phyloP scores from a whole-genome alignment of 2,329 filamentous ascomycete species.

The Penicillium griseofulvum region DNA sequence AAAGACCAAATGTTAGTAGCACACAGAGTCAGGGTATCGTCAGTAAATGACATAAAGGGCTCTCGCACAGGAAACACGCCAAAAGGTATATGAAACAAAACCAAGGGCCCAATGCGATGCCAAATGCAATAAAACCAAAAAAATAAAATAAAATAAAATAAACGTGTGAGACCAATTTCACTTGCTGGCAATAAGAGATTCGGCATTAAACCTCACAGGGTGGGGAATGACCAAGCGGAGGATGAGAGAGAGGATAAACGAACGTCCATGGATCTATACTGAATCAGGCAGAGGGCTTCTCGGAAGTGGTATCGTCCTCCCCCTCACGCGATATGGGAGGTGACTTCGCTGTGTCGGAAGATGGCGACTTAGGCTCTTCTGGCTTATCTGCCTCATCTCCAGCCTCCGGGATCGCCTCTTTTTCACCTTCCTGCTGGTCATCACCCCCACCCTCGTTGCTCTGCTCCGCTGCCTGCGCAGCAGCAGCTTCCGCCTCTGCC shows the following conservation, averaged over 20 bases:
- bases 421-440: background rate
- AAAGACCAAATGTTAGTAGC: constrained; percentile 10
- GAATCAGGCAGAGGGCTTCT: constrained; percentile 1
- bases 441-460: constrained; percentile 9
- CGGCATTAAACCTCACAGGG: background rate
- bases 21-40: constrained; percentile 23
- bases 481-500: constrained; percentile 28
- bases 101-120: constrained; percentile 2
- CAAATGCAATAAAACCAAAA: constrained; percentile 2
- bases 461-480: constrained; percentile 27
- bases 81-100: constrained; percentile 14
- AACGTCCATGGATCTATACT: background rate
- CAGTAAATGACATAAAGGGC: constrained; percentile 20
- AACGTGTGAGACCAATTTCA: background rate
- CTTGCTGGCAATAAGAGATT: background rate
- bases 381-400: background rate
- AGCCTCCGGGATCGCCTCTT: background rate
- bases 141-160: background rate
- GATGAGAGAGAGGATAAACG: background rate
- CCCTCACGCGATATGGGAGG: background rate
- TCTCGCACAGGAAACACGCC: constrained; percentile 16
- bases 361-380: constrained; percentile 6
- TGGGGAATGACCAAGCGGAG: background rate
- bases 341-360: background rate
- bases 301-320: background rate